These are phyloP conservation scores for Coleophoma eucalyptorum DNA, from an alignment of 2,329 filamentous ascomycete genomes.

Conservation along the genomic window DNA sequence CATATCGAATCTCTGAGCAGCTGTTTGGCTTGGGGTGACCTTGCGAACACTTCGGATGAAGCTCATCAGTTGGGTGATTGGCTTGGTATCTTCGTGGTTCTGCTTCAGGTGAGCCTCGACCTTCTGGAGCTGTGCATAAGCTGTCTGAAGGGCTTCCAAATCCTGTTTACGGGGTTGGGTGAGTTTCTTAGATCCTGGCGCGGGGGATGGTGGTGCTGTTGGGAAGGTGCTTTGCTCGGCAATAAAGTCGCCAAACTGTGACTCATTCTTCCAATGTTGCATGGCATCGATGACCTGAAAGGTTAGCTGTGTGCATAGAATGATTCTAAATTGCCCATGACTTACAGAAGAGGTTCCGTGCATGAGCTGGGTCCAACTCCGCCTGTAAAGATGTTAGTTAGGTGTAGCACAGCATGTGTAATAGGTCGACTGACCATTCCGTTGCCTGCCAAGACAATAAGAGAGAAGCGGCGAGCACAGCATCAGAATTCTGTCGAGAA, in stretches of 20 bases:
- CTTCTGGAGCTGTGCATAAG: constrained; percentile 62
- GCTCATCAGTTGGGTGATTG: constrained; percentile 64
- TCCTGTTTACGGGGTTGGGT: constrained; percentile 67
- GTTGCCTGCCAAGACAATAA: constrained; percentile 94
- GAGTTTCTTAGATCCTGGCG: constrained; percentile 53
- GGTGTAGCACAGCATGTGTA: constrained; percentile 7
- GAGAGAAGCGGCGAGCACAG: constrained; percentile 85
- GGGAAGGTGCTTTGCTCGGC: constrained; percentile 73
- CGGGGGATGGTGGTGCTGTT: constrained; percentile 60
- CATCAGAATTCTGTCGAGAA: constrained; percentile 82
- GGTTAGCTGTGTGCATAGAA: constrained; percentile 22
- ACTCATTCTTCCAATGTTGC: constrained; percentile 88
- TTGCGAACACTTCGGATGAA: constrained; percentile 72
- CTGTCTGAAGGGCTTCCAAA: constrained; percentile 62
- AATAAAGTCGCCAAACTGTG: constrained; percentile 79
- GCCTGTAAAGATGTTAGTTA: constrained; percentile 54
- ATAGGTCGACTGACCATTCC: constrained; percentile 70
- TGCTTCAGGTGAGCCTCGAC: constrained; percentile 67
- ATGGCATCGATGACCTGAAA: constrained; percentile 80
- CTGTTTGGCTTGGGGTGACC: constrained; percentile 64
- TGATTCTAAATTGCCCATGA: constrained; percentile 14
- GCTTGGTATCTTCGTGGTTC: constrained; percentile 64
- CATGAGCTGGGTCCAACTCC: constrained; percentile 89
- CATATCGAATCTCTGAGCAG: constrained; percentile 85
- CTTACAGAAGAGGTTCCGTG: constrained; percentile 85